These are phyloP conservation scores for Botrytis fabae DNA, from an alignment of 2,329 filamentous ascomycete species.

Conservation along the genomic window DNA sequence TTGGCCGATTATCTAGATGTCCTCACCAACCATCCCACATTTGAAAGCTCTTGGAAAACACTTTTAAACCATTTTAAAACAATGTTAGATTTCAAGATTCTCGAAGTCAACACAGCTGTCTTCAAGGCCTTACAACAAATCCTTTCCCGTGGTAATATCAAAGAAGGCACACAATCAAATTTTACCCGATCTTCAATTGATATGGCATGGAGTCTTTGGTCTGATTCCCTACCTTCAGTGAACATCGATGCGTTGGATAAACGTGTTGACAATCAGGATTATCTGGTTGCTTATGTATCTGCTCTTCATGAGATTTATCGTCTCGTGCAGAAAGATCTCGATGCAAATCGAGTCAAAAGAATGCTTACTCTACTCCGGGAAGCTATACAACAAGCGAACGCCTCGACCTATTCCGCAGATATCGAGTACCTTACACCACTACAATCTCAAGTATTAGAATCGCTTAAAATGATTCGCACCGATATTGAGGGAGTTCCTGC, in stretches of 20 bases:
- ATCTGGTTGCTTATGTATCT: slow-evolving; percentile 80
- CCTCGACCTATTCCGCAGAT: slow-evolving; percentile 68
- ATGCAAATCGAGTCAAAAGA: slow-evolving; percentile 60
- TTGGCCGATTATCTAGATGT: slow-evolving; percentile 75
- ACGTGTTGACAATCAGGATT: slow-evolving; percentile 70
- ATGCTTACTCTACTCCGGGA: slow-evolving; percentile 71
- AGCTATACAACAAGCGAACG: slow-evolving; percentile 69
- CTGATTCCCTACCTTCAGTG: slow-evolving; percentile 59
- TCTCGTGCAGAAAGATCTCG: slow-evolving; percentile 65
- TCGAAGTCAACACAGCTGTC: slow-evolving; percentile 71
- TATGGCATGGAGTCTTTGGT: slow-evolving; percentile 70
- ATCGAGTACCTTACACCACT: slow-evolving; percentile 71
- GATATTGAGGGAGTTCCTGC: slow-evolving; percentile 65
- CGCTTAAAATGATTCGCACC: slow-evolving; percentile 66
- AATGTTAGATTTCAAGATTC: slow-evolving; percentile 60
- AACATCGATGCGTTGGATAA: slow-evolving; percentile 46
- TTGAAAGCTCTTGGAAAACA: slow-evolving; percentile 73
- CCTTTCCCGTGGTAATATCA: slow-evolving; percentile 51
- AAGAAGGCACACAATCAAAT: slow-evolving; percentile 42
- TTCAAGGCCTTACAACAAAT: slow-evolving; percentile 68
- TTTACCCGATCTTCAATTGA: slow-evolving; percentile 51
- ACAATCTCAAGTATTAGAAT: slow-evolving; percentile 68
- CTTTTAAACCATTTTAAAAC: slow-evolving; percentile 68
- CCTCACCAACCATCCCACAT: slow-evolving; percentile 64
- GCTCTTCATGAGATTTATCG: slow-evolving; percentile 76